Evolutionary conservation across 106 monocot genomes (phyloP).

Genomic region (Dendrobium chrysotoxum): DNA sequence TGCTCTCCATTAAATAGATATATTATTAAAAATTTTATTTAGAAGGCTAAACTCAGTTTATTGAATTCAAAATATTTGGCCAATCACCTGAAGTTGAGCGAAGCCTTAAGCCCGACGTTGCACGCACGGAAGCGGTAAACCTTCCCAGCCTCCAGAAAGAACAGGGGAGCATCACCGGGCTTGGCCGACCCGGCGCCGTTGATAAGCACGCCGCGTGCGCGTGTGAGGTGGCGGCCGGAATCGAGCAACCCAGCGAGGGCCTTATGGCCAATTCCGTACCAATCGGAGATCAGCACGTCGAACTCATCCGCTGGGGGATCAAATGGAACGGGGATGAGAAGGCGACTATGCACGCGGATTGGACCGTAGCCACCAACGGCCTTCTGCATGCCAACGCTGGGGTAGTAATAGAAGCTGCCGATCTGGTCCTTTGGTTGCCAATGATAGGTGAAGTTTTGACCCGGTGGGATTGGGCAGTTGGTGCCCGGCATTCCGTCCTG

Average conservation of each 20-base stretch:
- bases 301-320: conserved; percentile 59
- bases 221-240: conserved; percentile 28
- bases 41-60: too few relatives aligned
- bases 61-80: too few relatives aligned
- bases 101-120: conserved; percentile 66
- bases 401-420: conserved; percentile 78
- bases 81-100: conserved; percentile 48
- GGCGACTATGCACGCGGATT: conserved; percentile 64
- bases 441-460: conserved; percentile 64
- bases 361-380: conserved; percentile 70
- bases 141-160: conserved; percentile 34
- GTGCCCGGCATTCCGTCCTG: conserved; percentile 70
- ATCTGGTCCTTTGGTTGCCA: conserved; percentile 92
- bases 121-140: conserved; percentile 52
- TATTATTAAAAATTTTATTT: too few relatives aligned
- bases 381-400: conserved; percentile 72
- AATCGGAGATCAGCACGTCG: conserved; percentile 72
- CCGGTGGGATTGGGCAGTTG: conserved; percentile 71
- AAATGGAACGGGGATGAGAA: conserved; percentile 88
- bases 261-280: conserved; percentile 49
- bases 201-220: conserved; percentile 45
- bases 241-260: conserved; percentile 32
- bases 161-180: conserved; percentile 26
- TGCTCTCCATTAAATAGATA: too few relatives aligned
- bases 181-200: conserved; percentile 32